Percentiles rank a stretch among this genome's conserved stretches.
phyloP scores from a whole-genome alignment of 768 basidiomycete species.

The Termitomyces sp. region DNA sequence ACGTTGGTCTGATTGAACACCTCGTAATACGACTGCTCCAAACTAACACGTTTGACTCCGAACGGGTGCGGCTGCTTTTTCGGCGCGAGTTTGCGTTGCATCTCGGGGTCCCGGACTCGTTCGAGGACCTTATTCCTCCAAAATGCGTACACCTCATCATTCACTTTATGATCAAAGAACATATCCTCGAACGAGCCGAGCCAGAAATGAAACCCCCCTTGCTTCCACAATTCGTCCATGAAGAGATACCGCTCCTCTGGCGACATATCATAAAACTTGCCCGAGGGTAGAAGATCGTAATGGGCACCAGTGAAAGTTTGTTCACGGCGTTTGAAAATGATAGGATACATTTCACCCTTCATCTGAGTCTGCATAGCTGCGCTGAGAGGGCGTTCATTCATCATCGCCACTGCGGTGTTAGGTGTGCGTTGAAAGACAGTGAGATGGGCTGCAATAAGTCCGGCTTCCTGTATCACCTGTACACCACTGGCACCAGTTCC shows the following conservation, averaged over 20 bases:
- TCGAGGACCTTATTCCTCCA: constrained; percentile 12
- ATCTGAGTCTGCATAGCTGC: constrained; percentile 7
- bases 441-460: constrained; percentile 15
- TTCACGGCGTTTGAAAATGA: constrained; percentile 12
- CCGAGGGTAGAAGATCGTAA: constrained; percentile 1
- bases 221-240: constrained; percentile 16
- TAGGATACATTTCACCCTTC: constrained; percentile 14
- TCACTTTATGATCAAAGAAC: constrained; percentile 11
- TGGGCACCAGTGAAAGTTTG: constrained; percentile 16
- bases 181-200: constrained; percentile 14
- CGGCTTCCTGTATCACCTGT: constrained; percentile 19
- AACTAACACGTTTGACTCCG: constrained; percentile 16
- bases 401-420: constrained; percentile 16
- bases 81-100: neutral
- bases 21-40: constrained; percentile 19
- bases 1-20: constrained; percentile 22
- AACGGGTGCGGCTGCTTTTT: constrained; percentile 17
- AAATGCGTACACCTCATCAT: constrained; percentile 14
- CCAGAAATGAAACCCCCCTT: constrained; percentile 17
- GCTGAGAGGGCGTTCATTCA: constrained; percentile 14
- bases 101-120: constrained; percentile 15
- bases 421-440: constrained; percentile 24
- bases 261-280: constrained; percentile 9
- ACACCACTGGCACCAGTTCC: too few species aligned
- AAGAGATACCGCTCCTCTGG: constrained; percentile 16